phyloP scores from a whole-genome alignment of 2,329 filamentous ascomycete species.

The Clonostachys rhizophaga region DNA sequence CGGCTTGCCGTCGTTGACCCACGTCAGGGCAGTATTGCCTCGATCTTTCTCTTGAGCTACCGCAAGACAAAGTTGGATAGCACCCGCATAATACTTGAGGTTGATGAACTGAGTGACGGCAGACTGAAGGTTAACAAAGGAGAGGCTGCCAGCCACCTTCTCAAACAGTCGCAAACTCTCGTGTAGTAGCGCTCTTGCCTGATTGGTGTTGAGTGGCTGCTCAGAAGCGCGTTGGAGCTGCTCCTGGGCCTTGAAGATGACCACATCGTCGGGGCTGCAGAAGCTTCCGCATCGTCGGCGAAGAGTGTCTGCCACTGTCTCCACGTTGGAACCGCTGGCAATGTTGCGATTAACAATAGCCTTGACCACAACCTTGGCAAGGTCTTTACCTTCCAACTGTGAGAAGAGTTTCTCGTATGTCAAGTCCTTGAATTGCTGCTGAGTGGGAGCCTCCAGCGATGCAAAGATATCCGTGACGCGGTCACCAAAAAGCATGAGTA shows the following conservation, averaged over 20 bases:
- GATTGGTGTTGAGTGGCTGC: constrained; percentile 68
- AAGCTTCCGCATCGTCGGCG: constrained; percentile 91
- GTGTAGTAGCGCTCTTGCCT: constrained; percentile 74
- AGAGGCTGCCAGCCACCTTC: constrained; percentile 79
- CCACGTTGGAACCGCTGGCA: constrained; percentile 92
- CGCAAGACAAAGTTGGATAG: constrained; percentile 79
- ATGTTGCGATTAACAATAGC: constrained; percentile 98
- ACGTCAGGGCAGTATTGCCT: constrained; percentile 77
- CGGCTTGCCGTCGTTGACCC: constrained; percentile 81
- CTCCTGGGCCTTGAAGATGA: constrained; percentile 98
- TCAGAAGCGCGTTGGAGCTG: constrained; percentile 86
- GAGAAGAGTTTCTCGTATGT: constrained; percentile 90
- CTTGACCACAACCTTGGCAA: constrained; percentile 93
- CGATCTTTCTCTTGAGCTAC: constrained; percentile 84
- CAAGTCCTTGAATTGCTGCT: constrained; percentile 66
- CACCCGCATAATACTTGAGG: constrained; percentile 88
- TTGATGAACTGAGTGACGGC: constrained; percentile 76
- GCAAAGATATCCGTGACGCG: constrained; percentile 82
- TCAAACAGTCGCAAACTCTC: constrained; percentile 87
- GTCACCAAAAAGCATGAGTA: constrained; percentile 92
- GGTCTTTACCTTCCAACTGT: constrained; percentile 71
- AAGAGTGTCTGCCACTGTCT: constrained; percentile 93
- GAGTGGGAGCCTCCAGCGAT: constrained; percentile 65
- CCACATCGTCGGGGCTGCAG: constrained; percentile 93
- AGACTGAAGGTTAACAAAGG: constrained; percentile 71